A percentile compares a stretch with the other conserved stretches of the same genome.
These are phyloP conservation scores for Lichtheimia corymbifera DNA, from an alignment of 371 early-diverging fungal genomes.

Conservation along the genomic window DNA sequence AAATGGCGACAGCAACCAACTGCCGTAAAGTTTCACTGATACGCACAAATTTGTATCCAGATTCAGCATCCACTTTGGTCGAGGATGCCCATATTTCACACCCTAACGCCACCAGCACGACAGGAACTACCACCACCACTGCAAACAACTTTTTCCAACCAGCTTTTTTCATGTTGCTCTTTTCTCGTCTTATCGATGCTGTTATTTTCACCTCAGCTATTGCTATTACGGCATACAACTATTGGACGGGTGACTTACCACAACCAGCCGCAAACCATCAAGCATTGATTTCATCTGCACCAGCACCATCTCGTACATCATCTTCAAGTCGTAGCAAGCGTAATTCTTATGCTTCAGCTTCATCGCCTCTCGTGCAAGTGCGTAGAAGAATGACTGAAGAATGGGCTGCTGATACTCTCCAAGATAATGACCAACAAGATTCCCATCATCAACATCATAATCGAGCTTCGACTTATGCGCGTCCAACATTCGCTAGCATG, in stretches of 20 bases:
- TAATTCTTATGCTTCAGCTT: background rate
- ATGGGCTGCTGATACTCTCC: conserved; percentile 2
- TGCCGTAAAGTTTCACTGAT: too few relatives aligned
- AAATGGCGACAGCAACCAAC: background rate
- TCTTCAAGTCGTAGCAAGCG: background rate
- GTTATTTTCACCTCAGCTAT: conserved; percentile 22
- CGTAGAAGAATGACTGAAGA: conserved; percentile 9
- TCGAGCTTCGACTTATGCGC: background rate
- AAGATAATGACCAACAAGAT: conserved; percentile 1
- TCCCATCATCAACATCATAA: background rate
- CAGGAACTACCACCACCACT: background rate
- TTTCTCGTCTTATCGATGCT: conserved; percentile 15
- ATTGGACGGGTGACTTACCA: conserved; percentile 15
- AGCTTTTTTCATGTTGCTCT: conserved; percentile 5
- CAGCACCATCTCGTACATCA: conserved; percentile 4
- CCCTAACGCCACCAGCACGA: too few relatives aligned
- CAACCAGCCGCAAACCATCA: background rate
- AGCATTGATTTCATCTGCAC: conserved; percentile 2
- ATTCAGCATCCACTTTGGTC: too few relatives aligned
- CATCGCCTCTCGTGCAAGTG: conserved; percentile 1
- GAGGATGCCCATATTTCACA: too few relatives aligned
- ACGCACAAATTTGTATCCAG: too few relatives aligned
- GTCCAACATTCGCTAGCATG: conserved; percentile 7
- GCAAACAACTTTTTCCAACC: conserved; percentile 4
- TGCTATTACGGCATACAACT: conserved; percentile 18